Percentiles rank a stretch among this genome's conserved stretches.
Conservation (phyloP, 176 grass and related monocot species). For the Oryza meyeriana region DNA sequence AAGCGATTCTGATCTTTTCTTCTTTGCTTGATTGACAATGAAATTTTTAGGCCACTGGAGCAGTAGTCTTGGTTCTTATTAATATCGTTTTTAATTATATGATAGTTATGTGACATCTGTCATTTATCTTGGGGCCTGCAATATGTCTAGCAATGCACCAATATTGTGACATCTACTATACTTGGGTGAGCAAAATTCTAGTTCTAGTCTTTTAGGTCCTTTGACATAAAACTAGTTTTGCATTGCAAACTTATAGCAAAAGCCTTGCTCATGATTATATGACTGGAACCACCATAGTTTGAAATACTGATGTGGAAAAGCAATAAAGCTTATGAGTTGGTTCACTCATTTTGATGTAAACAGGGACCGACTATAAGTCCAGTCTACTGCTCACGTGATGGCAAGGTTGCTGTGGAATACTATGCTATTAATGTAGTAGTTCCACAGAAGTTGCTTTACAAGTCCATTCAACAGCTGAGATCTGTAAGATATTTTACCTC, state of each 20-base stretch:
- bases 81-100: background rate
- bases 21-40: background rate
- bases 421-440: constrained; percentile 88
- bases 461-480: constrained; percentile 91
- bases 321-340: background rate
- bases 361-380: constrained; percentile 97
- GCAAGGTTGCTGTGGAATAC: constrained; percentile 72
- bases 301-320: constrained; percentile 6
- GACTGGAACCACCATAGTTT: background rate
- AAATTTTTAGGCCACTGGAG: background rate
- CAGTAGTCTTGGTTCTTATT: background rate
- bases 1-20: background rate
- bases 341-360: constrained; percentile 42
- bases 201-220: background rate
- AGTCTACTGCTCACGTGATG: constrained; percentile 55
- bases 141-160: background rate
- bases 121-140: background rate
- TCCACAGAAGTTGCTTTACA: constrained; percentile 81
- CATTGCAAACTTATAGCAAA: background rate
- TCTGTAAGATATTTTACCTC: constrained; percentile 49
- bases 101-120: background rate
- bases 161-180: background rate
- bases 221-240: constrained; percentile 2
- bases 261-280: constrained; percentile 9
- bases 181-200: background rate